A percentile compares a stretch with the other conserved stretches of the same genome.
These are phyloP conservation scores for Chlorociboria aeruginascens DNA, from an alignment of 495 filamentous ascomycete species.

Conservation along the genomic window DNA sequence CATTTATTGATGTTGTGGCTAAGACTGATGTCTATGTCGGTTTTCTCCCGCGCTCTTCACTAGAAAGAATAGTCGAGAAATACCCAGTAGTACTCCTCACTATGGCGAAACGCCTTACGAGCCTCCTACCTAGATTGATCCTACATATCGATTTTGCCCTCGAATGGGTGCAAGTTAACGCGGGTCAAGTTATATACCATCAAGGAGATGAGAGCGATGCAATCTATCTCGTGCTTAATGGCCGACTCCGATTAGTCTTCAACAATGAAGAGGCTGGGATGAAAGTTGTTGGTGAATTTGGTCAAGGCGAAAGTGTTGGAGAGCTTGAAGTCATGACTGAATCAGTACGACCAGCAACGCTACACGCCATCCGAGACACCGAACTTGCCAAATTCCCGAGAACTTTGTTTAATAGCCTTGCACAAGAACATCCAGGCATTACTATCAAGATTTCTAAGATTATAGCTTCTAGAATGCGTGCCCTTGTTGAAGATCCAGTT, in stretches of 20 bases:
- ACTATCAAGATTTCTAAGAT: slow-evolving; percentile 99
- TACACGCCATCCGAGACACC: slow-evolving; percentile 94
- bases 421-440: slow-evolving; percentile 92
- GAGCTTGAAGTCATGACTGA: slow-evolving; percentile 97
- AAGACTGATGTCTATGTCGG: slow-evolving; percentile 99
- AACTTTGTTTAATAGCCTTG: slow-evolving; percentile 92
- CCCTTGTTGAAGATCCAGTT: slow-evolving; percentile 70
- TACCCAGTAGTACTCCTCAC: slow-evolving; percentile 88
- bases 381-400: slow-evolving; percentile 94
- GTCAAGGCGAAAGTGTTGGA: slow-evolving; percentile 94
- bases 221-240: slow-evolving; percentile 95
- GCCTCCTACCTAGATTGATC: slow-evolving; percentile 78
- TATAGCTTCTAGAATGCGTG: slow-evolving; percentile 88
- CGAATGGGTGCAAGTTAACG: slow-evolving; percentile 94
- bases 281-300: slow-evolving; percentile 83
- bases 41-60: slow-evolving; percentile 73
- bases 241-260: slow-evolving; percentile 67
- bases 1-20: slow-evolving; percentile 90
- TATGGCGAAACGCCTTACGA: slow-evolving; percentile 88
- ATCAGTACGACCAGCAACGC: slow-evolving; percentile 71
- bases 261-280: slow-evolving; percentile 72
- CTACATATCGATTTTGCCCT: slow-evolving; percentile 96
- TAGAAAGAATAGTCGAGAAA: slow-evolving; percentile 84
- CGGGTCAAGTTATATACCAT: slow-evolving; percentile 87
- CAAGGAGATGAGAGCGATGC: slow-evolving; percentile 95